Percentiles rank a stretch among this genome's conserved stretches.
Conservation (phyloP, 2,329 filamentous ascomycete genomes). For the Ceratocystis albifundus region DNA sequence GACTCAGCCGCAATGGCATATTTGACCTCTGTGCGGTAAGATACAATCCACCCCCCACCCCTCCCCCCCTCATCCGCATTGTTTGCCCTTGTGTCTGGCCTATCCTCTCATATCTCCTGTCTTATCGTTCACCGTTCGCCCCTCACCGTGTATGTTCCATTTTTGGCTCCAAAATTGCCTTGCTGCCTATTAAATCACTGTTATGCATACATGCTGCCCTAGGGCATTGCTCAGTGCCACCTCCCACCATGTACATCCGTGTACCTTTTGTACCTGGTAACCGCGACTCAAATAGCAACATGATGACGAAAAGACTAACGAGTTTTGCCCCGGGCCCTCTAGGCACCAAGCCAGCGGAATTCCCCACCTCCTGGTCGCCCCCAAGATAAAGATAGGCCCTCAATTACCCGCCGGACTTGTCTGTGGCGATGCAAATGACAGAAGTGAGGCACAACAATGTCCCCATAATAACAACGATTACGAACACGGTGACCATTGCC, state of each 20-base stretch:
- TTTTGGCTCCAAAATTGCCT: neutral
- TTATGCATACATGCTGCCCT: too few relatives aligned
- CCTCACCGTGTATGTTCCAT: neutral
- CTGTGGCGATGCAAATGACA: neutral
- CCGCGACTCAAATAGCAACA: too few relatives aligned
- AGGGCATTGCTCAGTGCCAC: too few relatives aligned
- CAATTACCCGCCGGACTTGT: slow-evolving; percentile 34
- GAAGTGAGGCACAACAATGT: slow-evolving; percentile 22
- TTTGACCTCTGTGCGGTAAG: slow-evolving; percentile 59
- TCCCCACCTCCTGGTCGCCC: slow-evolving; percentile 58
- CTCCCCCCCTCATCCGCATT: too few relatives aligned
- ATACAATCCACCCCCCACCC: neutral
- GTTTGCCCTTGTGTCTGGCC: too few relatives aligned
- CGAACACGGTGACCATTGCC: slow-evolving; percentile 25
- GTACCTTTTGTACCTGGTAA: too few relatives aligned
- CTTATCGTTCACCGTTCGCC: slow-evolving; percentile 14
- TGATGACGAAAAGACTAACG: slow-evolving; percentile 33
- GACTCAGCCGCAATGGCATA: slow-evolving; percentile 59
- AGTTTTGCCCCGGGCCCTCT: slow-evolving; percentile 34
- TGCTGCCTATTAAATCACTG: neutral
- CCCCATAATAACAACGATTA: slow-evolving; percentile 25
- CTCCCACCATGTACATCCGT: too few relatives aligned
- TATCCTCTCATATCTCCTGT: neutral
- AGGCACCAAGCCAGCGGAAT: slow-evolving; percentile 67
- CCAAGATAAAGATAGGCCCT: slow-evolving; percentile 39